Evolutionary conservation across 345 rosid genomes (phyloP), one percentile per base, ranked within the genome.

Genomic region (Litchi chinensis): DNA sequence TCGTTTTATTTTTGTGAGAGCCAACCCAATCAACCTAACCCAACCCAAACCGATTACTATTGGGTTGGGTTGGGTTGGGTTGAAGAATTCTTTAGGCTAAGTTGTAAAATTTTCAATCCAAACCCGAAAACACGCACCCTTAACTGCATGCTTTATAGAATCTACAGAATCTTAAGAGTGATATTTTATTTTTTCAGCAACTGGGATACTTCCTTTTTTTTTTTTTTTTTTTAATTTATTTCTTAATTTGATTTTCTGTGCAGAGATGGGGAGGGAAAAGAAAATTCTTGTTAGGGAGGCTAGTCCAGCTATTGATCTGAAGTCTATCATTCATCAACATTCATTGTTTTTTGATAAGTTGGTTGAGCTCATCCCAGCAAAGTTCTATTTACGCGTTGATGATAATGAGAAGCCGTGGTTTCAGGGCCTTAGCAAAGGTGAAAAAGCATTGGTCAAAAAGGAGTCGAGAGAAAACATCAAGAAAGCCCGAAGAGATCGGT

Each of bases 351-450:
- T 92, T 44, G 95, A 95, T 79, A 91, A 87, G 82, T 70, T 93
- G 81, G 28, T 93, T 12, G 93, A 92, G 84, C 94, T 92, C 41
- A 86, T 91, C 73, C 98, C 98, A 24, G 94, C 97, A 7, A 93
- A 85, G 88, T 93, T 92, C 83, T 95, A 93, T 89, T 73, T 91
- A 57, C 90, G 95, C 3, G 48, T 3, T 62, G 93, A 91, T 84
- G 99, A 91, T 74, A 87, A 83, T 7, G 98, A 93, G 39, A 93
- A 85, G 69, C 87, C 88, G 32, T 90, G 96, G 97, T 91, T 85
- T 82, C 93, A 87, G 39, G 98, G 98, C 65, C 97, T 93, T 67
- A 91, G 89, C 84, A 95, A 92, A 82, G 83, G 62, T 41, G 88
- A 89, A 65, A 91, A 87, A 76, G 97, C 90, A 59, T 81, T 77